These are phyloP conservation scores for Panus rudis DNA, from an alignment of 768 basidiomycete genomes.

Conservation along the genomic window DNA sequence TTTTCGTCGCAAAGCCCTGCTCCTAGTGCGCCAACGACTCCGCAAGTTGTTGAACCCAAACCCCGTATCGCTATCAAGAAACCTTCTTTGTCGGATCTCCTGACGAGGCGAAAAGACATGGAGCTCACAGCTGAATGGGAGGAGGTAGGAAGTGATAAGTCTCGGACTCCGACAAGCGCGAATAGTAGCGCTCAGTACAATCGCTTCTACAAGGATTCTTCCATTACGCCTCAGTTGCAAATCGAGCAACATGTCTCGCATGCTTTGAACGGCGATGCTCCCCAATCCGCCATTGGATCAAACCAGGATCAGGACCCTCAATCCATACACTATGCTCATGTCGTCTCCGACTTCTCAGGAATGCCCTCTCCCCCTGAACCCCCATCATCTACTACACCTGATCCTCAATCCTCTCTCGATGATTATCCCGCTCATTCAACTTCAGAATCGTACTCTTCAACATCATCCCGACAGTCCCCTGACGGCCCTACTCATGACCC, in stretches of 20 bases:
- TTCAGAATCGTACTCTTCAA: slow-evolving; percentile 66
- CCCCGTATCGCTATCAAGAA: slow-evolving; percentile 43
- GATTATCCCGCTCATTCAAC: slow-evolving; percentile 65
- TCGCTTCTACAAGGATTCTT: too few species aligned
- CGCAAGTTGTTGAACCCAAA: slow-evolving; percentile 18
- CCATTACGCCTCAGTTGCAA: too few species aligned
- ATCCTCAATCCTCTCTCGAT: slow-evolving; percentile 71
- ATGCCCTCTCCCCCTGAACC: slow-evolving; percentile 41
- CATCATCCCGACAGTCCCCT: slow-evolving; percentile 58
- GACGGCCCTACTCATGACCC: slow-evolving; percentile 27
- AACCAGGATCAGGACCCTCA: background rate
- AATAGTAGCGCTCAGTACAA: slow-evolving; percentile 12
- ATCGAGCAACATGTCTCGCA: too few species aligned
- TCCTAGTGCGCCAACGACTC: slow-evolving; percentile 23
- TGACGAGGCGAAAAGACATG: slow-evolving; percentile 48
- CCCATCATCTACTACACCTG: slow-evolving; percentile 60
- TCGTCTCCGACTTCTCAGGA: slow-evolving; percentile 10
- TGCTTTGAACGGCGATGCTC: background rate
- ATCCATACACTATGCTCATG: slow-evolving; percentile 6
- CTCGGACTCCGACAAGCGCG: slow-evolving; percentile 40
- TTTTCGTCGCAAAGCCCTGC: slow-evolving; percentile 37
- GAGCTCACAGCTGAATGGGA: slow-evolving; percentile 62
- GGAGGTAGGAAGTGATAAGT: slow-evolving; percentile 42
- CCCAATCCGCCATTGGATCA: background rate
- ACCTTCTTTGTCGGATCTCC: slow-evolving; percentile 60